Percentiles rank a stretch among this genome's conserved stretches.
Evolutionary conservation across 352 stramenopile species (phyloP).

Genomic region (Phytophthora megakarya): DNA sequence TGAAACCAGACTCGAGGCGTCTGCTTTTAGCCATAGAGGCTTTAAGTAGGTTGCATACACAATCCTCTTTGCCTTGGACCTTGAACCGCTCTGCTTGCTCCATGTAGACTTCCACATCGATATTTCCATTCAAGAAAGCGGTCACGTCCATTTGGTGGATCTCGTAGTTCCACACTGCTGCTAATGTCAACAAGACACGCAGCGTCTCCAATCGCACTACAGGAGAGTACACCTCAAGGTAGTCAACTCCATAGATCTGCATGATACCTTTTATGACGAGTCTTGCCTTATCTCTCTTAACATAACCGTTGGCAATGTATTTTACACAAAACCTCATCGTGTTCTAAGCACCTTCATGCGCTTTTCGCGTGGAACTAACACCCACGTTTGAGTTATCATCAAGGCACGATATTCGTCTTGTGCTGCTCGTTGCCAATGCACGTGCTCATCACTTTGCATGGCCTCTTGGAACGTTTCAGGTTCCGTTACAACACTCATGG

Average conservation of each 20-base stretch:
- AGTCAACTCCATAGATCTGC: not conserved
- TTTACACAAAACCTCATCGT: not conserved
- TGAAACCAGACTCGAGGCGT: slow-evolving; percentile 30
- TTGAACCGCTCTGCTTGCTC: not conserved
- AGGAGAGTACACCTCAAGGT: slow-evolving; percentile 2
- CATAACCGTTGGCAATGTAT: not conserved
- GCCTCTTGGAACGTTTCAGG: not conserved
- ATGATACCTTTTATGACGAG: not conserved
- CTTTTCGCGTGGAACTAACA: slow-evolving; percentile 4
- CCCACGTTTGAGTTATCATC: slow-evolving; percentile 5
- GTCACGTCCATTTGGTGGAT: too few species aligned
- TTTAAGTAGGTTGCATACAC: too few species aligned
- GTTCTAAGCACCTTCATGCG: slow-evolving; percentile 9
- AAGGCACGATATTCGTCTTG: slow-evolving; percentile 1
- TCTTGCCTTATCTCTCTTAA: not conserved
- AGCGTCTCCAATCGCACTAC: not conserved
- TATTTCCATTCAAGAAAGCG: not conserved
- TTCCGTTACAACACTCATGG: not conserved
- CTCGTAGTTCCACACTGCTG: too few species aligned
- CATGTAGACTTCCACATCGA: slow-evolving; percentile 7
- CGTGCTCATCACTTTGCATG: not conserved
- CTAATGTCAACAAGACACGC: too few species aligned
- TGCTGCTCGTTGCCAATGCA: not conserved
- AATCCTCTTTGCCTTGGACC: too few species aligned
- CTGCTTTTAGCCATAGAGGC: slow-evolving; percentile 5